A percentile compares a stretch with the other conserved stretches of the same genome.
phyloP scores from a whole-genome alignment of 495 filamentous ascomycete genomes.

The Penicillium soppii region DNA sequence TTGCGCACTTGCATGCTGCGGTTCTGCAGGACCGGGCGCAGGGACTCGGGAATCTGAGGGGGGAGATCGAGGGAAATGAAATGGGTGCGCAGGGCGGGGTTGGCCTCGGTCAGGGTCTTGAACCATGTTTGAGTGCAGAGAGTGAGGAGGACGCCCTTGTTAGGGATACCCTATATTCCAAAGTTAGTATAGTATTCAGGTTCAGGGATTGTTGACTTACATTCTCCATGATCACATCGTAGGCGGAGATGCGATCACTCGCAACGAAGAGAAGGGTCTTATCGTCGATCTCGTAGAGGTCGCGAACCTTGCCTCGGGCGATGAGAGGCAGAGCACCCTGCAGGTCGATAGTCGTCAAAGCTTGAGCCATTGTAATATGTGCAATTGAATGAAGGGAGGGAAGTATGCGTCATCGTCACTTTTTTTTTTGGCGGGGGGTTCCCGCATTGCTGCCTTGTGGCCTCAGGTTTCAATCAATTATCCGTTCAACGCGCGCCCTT shows the following conservation, averaged over 20 bases:
- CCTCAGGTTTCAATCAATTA: constrained; percentile 28
- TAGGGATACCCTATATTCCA: constrained; percentile 65
- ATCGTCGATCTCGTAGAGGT: constrained; percentile 74
- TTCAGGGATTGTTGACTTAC: constrained; percentile 31
- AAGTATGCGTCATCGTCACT: constrained; percentile 20
- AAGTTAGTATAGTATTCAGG: background rate
- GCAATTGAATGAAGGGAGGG: constrained; percentile 12
- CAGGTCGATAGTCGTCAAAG: constrained; percentile 54
- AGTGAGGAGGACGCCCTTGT: constrained; percentile 83
- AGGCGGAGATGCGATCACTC: constrained; percentile 90
- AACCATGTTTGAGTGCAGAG: constrained; percentile 87
- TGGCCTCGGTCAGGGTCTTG: constrained; percentile 58
- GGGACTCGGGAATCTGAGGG: constrained; percentile 43
- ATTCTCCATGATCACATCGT: constrained; percentile 89
- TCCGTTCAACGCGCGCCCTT: constrained; percentile 16
- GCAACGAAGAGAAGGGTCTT: constrained; percentile 83
- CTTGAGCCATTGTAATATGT: constrained; percentile 38
- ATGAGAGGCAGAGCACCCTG: constrained; percentile 53
- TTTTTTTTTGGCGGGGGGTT: constrained; percentile 20
- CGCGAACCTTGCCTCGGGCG: constrained; percentile 75
- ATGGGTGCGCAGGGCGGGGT: constrained; percentile 74
- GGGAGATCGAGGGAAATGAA: constrained; percentile 72
- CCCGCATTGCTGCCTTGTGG: constrained; percentile 14
- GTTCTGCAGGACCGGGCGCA: constrained; percentile 55
- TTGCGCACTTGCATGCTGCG: constrained; percentile 83